Conservation (phyloP, 176 grass and related monocot genomes). For the Carex kokanica region DNA sequence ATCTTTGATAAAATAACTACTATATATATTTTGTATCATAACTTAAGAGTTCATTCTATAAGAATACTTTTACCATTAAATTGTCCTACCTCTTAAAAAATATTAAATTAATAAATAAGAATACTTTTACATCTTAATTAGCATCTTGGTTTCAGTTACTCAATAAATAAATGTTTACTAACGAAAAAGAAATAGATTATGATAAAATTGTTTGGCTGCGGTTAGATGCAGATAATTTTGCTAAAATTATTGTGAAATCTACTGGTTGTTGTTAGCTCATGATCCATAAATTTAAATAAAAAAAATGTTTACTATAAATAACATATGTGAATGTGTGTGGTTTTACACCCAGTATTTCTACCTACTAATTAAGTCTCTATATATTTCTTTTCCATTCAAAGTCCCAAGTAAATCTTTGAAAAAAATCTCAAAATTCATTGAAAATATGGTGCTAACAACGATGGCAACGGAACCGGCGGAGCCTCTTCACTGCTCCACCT, state of each 20-base stretch:
- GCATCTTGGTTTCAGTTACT: background rate
- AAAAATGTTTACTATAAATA: background rate
- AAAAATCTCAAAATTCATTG: background rate
- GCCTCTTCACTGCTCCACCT: slow-evolving; percentile 69
- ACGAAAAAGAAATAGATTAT: background rate
- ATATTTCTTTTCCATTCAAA: background rate
- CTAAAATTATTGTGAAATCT: background rate
- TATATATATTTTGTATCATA: no score
- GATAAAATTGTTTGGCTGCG: background rate
- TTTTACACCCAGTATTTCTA: background rate
- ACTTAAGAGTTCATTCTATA: no score
- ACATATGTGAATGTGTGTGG: slow-evolving; percentile 3
- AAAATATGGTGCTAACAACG: slow-evolving; percentile 48
- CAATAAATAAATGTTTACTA: background rate
- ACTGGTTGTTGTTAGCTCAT: background rate
- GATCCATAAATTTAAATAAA: background rate
- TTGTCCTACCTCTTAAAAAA: no score
- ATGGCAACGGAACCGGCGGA: slow-evolving; percentile 34
- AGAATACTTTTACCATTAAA: no score
- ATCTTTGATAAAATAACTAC: no score
- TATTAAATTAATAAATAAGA: background rate
- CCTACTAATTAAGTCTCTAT: background rate
- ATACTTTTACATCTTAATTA: background rate
- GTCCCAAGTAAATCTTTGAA: background rate
- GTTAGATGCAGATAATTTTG: background rate